A percentile compares a stretch with the other conserved stretches of the same genome.
phyloP scores from a whole-genome alignment of 169 alveolate species.

The Toxoplasma gondii region DNA sequence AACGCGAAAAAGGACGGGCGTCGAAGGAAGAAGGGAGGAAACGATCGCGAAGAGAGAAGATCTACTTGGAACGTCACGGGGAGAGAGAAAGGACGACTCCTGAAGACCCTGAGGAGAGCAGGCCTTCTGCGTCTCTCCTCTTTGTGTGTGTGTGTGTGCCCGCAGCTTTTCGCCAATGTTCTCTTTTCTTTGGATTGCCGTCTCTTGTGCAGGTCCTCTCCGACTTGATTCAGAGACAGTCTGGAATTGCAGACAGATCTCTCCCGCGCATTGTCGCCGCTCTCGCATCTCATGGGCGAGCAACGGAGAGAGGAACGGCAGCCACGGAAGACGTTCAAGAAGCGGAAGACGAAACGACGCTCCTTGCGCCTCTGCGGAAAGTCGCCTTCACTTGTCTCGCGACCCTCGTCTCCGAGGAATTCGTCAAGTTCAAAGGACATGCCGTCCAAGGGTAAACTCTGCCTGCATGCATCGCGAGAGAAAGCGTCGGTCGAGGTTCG shows the following conservation, averaged over 20 bases:
- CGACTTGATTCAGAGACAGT: constrained; percentile 48
- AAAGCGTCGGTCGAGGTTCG: no score
- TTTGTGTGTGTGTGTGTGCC: no score
- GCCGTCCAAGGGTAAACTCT: constrained; percentile 32
- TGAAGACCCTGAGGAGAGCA: no score
- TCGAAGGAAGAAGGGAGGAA: background rate
- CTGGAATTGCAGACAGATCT: constrained; percentile 16
- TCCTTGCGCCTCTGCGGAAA: constrained; percentile 40
- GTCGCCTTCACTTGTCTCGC: constrained; percentile 42
- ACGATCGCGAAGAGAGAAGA: no score
- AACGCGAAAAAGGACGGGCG: background rate
- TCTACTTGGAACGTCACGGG: no score
- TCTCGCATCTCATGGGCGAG: background rate
- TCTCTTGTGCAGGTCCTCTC: background rate
- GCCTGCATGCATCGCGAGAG: no score
- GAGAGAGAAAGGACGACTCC: no score
- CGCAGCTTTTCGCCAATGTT: no score
- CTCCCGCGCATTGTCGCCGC: constrained; percentile 50
- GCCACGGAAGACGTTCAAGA: background rate
- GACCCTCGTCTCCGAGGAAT: constrained; percentile 36
- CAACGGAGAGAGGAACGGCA: background rate
- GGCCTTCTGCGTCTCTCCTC: no score
- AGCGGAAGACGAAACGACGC: background rate
- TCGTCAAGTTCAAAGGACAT: constrained; percentile 37
- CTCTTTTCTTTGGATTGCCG: no score